Evolutionary conservation across 306 rosid species (phyloP).

Genomic region (Prunus davidiana): DNA sequence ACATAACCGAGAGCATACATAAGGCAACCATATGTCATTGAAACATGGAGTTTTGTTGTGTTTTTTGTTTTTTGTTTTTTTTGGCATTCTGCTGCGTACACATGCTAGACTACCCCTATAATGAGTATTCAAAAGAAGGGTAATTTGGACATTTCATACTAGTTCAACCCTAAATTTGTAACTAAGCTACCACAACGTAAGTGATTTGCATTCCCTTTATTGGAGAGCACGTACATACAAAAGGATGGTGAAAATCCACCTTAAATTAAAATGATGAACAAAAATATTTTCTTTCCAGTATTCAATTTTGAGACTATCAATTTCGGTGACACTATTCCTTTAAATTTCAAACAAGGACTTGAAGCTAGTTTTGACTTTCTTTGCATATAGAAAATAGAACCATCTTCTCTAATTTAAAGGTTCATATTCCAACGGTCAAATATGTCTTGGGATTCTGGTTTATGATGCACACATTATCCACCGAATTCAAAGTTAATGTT

Average conservation of each 20-base stretch:
- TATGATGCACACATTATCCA: background rate
- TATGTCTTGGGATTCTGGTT: background rate
- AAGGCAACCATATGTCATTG: background rate
- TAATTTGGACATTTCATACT: too few species aligned
- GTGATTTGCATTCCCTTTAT: too few species aligned
- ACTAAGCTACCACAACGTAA: too few species aligned
- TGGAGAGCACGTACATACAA: too few species aligned
- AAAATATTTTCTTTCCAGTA: too few species aligned
- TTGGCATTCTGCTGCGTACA: too few species aligned
- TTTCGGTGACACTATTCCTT: background rate
- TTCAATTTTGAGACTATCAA: background rate
- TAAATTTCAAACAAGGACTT: background rate
- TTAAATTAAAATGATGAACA: too few species aligned
- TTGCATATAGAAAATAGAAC: background rate
- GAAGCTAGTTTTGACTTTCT: background rate
- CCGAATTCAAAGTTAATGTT: background rate
- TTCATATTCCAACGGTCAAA: background rate
- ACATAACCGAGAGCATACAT: background rate
- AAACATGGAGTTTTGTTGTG: background rate
- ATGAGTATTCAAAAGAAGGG: too few species aligned
- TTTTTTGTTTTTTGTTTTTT: background rate
- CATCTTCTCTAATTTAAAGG: background rate
- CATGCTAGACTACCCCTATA: too few species aligned
- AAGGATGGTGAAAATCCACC: too few species aligned
- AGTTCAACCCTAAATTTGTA: too few species aligned